Evolutionary conservation across 2,329 filamentous ascomycete species (phyloP).

Genomic region (Phaeophleospora eucalypticola): DNA sequence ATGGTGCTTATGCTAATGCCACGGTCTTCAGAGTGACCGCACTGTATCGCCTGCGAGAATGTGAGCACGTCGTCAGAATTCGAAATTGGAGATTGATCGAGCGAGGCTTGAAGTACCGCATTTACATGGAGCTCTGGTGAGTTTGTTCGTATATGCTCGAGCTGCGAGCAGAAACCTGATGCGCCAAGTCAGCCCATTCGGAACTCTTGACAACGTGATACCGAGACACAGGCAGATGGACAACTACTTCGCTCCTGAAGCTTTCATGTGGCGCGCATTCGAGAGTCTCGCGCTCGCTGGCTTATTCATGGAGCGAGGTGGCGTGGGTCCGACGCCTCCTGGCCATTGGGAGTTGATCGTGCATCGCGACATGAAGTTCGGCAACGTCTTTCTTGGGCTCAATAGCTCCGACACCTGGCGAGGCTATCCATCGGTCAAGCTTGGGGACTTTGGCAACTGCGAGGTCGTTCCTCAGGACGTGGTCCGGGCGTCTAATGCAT

Average conservation of each 20-base stretch:
- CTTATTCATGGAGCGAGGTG: conserved; percentile 13
- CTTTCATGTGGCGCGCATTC: conserved; percentile 16
- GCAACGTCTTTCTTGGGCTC: conserved; percentile 77
- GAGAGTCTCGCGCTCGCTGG: conserved; percentile 13
- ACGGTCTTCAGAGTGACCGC: conserved; percentile 4
- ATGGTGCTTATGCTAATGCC: not conserved
- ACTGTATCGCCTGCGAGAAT: conserved; percentile 2
- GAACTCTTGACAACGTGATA: not conserved
- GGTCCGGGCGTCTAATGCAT: no score
- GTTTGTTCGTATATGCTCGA: not conserved
- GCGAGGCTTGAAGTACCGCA: not conserved
- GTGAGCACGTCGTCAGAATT: not conserved
- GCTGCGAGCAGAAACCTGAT: not conserved
- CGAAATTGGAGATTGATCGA: conserved; percentile 2
- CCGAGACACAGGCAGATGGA: not conserved
- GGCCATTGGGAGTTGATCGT: not conserved
- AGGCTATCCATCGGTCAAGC: not conserved
- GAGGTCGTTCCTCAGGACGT: no score
- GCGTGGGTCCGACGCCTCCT: not conserved
- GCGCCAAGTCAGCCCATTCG: not conserved
- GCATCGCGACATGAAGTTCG: conserved; percentile 92
- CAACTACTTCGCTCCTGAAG: not conserved
- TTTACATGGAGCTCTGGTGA: conserved; percentile 11
- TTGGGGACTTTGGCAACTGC: no score
- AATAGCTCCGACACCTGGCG: not conserved